phyloP scores from a whole-genome alignment of 2,329 filamentous ascomycete genomes.

The Emmonsia crescens region DNA sequence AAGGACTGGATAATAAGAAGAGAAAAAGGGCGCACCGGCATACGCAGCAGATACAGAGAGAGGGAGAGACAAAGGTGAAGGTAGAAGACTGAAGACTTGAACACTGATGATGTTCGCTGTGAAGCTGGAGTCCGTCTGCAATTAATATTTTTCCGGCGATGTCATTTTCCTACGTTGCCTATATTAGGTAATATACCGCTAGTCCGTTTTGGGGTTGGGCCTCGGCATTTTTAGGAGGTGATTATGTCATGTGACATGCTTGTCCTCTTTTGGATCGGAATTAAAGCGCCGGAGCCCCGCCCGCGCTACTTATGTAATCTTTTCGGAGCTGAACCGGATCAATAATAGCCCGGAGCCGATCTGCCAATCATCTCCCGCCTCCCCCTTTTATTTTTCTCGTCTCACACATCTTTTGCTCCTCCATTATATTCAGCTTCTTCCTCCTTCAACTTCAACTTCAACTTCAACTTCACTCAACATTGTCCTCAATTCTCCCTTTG shows the following conservation, averaged over 20 bases:
- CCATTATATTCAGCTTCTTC: too few species aligned
- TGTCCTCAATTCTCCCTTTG: slow-evolving; percentile 3
- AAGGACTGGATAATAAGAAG: too few species aligned
- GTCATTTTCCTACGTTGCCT: not conserved
- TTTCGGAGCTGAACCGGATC: not conserved
- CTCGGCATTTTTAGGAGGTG: not conserved
- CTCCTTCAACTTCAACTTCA: too few species aligned
- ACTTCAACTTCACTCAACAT: too few species aligned
- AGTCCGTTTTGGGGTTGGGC: not conserved
- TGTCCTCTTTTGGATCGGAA: not conserved
- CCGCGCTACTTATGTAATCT: too few species aligned
- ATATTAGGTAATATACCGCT: not conserved
- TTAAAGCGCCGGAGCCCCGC: not conserved
- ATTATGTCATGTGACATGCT: too few species aligned
- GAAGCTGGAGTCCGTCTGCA: too few species aligned
- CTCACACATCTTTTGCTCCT: not conserved
- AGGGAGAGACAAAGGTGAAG: not conserved
- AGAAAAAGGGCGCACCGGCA: too few species aligned
- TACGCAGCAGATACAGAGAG: too few species aligned
- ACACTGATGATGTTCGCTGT: not conserved
- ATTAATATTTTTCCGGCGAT: not conserved
- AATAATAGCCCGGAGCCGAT: not conserved
- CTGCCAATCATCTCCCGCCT: too few species aligned
- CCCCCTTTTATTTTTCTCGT: not conserved
- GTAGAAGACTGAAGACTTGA: not conserved